Evolutionary conservation across 768 basidiomycete species (phyloP).

Genomic region (Pulveroboletus sp.): DNA sequence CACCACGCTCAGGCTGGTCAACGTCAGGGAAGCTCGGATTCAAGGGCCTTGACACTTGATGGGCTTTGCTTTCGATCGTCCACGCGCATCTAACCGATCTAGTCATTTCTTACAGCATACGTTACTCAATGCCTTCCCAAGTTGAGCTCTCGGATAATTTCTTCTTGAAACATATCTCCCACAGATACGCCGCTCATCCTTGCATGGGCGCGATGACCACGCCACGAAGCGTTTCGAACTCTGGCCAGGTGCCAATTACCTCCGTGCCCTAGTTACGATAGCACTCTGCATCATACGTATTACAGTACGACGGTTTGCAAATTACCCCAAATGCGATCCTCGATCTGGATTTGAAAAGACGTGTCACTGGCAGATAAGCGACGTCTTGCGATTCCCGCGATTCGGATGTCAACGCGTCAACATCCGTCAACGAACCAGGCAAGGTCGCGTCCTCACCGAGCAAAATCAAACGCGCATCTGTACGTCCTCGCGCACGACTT

Average conservation of each 20-base stretch:
- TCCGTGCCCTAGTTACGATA: constrained; percentile 13
- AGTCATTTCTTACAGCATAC: no score
- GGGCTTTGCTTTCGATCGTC: no score
- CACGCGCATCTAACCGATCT: no score
- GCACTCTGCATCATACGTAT: background rate
- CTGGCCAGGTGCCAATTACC: no score
- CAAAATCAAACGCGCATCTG: constrained; percentile 1
- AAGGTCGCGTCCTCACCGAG: no score
- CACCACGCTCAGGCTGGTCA: no score
- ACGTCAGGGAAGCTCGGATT: no score
- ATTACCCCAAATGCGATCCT: constrained; percentile 14
- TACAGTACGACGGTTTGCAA: constrained; percentile 9
- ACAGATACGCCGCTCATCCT: background rate
- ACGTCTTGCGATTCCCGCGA: background rate
- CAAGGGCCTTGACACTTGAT: no score
- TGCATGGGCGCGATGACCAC: constrained; percentile 9
- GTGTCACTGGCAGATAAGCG: constrained; percentile 5
- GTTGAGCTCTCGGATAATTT: no score
- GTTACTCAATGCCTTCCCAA: no score
- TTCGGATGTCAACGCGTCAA: constrained; percentile 3
- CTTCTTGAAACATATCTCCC: constrained; percentile 18
- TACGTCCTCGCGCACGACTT: background rate
- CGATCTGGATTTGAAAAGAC: background rate
- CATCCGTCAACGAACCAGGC: no score
- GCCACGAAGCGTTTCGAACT: background rate